Percentiles rank a stretch among this genome's conserved stretches.
Conservation (phyloP, 768 basidiomycete genomes). For the Boletus subcaerulescens region DNA sequence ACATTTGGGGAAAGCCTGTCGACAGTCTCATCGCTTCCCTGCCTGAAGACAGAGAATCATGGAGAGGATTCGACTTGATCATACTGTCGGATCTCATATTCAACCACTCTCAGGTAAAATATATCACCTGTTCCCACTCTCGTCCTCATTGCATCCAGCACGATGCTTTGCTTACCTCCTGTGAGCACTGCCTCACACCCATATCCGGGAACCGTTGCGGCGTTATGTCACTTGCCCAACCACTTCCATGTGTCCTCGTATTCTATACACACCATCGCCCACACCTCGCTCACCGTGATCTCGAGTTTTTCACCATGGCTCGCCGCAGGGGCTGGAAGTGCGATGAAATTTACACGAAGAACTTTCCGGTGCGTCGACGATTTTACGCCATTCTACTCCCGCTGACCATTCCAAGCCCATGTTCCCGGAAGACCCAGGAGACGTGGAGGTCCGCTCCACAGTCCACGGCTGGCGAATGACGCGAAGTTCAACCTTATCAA, state of each 20-base stretch:
- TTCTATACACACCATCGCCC: conserved; percentile 92
- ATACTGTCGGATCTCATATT: conserved; percentile 93
- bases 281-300: conserved; percentile 75
- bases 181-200: conserved; percentile 43
- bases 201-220: conserved; percentile 18
- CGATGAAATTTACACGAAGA: conserved; percentile 62
- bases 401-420: conserved; percentile 54
- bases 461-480: conserved; percentile 82
- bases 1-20: conserved; percentile 74
- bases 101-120: conserved; percentile 83
- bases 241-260: conserved; percentile 56
- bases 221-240: not conserved
- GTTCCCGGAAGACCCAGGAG: conserved; percentile 87
- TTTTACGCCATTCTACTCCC: not conserved
- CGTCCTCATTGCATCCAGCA: conserved; percentile 49
- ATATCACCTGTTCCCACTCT: not conserved
- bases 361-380: conserved; percentile 51
- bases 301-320: conserved; percentile 76
- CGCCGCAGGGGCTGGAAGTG: conserved; percentile 64
- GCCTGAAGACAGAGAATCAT: conserved; percentile 15
- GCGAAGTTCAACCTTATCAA: not conserved
- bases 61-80: conserved; percentile 65
- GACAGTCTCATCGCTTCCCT: conserved; percentile 27
- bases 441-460: conserved; percentile 69
- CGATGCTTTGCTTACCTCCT: conserved; percentile 73